Conservation (phyloP, 495 filamentous ascomycete genomes). For the Stereocaulon alpinum region DNA sequence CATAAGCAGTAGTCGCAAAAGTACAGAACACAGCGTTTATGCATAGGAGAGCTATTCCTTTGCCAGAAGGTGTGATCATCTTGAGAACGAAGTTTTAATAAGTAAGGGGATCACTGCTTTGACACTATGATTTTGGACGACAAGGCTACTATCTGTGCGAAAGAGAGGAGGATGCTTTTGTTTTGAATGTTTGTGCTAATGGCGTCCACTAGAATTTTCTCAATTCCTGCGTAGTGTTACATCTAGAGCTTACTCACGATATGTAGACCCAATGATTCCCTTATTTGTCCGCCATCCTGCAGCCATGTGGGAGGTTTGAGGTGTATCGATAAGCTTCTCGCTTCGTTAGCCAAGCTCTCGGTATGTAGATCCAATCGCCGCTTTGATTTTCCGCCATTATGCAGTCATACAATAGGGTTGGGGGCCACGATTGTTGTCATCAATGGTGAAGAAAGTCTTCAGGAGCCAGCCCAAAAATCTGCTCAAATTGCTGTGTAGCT, state of each 20-base stretch:
- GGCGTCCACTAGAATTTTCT: background rate
- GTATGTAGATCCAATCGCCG: background rate
- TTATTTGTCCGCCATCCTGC: background rate
- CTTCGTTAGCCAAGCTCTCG: background rate
- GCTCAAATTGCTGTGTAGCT: background rate
- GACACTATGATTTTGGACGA: background rate
- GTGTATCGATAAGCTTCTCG: too few relatives aligned
- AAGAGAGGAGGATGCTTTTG: background rate
- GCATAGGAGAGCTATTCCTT: constrained; percentile 8
- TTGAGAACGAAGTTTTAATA: background rate
- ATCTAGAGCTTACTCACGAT: background rate
- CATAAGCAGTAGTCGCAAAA: constrained; percentile 2
- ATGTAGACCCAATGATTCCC: background rate
- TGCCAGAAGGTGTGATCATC: constrained; percentile 12
- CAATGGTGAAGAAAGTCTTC: background rate
- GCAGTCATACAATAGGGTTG: background rate
- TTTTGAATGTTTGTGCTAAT: background rate
- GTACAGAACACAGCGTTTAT: constrained; percentile 9
- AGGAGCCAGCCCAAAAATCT: background rate
- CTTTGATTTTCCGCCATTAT: background rate
- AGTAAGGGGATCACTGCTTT: background rate
- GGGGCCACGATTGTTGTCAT: background rate
- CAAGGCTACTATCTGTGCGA: background rate
- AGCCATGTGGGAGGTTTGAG: background rate
- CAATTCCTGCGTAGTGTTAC: background rate